Evolutionary conservation across 2,329 filamentous ascomycete species (phyloP), one percentile per base, ranked within the genome.

Genomic region (Cordyceps farinosa): DNA sequence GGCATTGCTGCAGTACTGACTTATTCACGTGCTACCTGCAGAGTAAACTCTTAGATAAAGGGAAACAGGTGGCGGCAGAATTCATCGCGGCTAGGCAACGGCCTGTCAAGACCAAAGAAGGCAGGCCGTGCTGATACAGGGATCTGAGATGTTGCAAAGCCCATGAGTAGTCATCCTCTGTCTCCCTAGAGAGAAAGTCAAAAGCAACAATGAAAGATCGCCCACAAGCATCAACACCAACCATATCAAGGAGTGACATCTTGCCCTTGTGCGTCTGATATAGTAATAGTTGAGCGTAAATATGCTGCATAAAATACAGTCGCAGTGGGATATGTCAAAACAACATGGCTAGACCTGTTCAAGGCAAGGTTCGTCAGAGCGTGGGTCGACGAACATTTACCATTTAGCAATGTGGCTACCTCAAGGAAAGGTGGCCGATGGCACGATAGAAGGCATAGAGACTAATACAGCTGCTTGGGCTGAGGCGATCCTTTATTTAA

Each of bases 221-320:
- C 38, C 68, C 17, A 42, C 47, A 70, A 44, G 64, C 57, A 64
- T 69, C 52, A 62, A 71, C 62, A 2, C 63, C 61, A 62, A 70
- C 61, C 5, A 70, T 70, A 61, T 70, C 64, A 36, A 70, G 64
- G 11, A 71, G 63, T 5, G 59, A 66, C 62, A 71, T 70, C 3
- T 30, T 42, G 29, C 68, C 66, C 55, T 68, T 70, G 36, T 70
- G 70, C 3, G 64, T 70, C 55, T 71, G 69, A 48, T 70, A 70
- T n/a, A n/a, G n/a, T n/a, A n/a, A n/a, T n/a, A n/a, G n/a, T n/a
- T n/a, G n/a, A n/a, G n/a, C n/a, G n/a, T n/a, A n/a, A n/a, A n/a
- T n/a, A n/a, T n/a, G n/a, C n/a, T n/a, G n/a, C n/a, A n/a, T n/a
- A n/a, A n/a, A n/a, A n/a, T n/a, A n/a, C n/a, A n/a, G n/a, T n/a